These are phyloP conservation scores for Suhomyces anneliseae DNA, from an alignment of 1,139 yeast genomes.

Conservation along the genomic window DNA sequence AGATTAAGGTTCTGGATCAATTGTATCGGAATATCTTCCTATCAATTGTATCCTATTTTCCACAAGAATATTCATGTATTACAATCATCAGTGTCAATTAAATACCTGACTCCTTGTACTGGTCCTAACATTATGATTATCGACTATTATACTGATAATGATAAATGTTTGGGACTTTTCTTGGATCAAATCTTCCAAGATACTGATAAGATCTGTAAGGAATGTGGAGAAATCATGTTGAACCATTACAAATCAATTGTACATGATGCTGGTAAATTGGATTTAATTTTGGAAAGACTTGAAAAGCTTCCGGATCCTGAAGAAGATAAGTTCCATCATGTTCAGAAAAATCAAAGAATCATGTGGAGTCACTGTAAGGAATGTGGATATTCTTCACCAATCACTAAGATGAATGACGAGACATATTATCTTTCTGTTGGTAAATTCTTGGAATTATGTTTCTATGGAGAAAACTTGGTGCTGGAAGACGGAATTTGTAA, in stretches of 20 bases:
- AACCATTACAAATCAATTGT: slow-evolving; percentile 88
- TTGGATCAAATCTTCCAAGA: slow-evolving; percentile 80
- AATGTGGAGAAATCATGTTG: slow-evolving; percentile 70
- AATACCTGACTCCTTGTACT: slow-evolving; percentile 86
- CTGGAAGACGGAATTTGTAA: slow-evolving; percentile 55
- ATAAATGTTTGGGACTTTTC: slow-evolving; percentile 84
- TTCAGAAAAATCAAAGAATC: slow-evolving; percentile 51
- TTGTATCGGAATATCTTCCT: slow-evolving; percentile 38
- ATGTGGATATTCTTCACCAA: slow-evolving; percentile 76
- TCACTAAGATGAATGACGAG: slow-evolving; percentile 81
- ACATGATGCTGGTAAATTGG: slow-evolving; percentile 83
- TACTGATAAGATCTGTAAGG: slow-evolving; percentile 66
- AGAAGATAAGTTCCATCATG: slow-evolving; percentile 26
- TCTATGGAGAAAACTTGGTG: slow-evolving; percentile 65
- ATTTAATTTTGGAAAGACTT: slow-evolving; percentile 64
- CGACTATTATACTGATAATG: slow-evolving; percentile 89
- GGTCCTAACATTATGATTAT: slow-evolving; percentile 85
- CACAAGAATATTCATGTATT: slow-evolving; percentile 80
- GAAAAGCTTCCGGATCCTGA: slow-evolving; percentile 30
- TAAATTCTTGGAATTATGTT: slow-evolving; percentile 81
- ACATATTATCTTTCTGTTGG: slow-evolving; percentile 94
- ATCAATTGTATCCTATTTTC: slow-evolving; percentile 47
- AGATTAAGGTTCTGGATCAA: slow-evolving; percentile 44
- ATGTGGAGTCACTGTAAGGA: slow-evolving; percentile 92
- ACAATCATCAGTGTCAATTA: slow-evolving; percentile 79